Base-by-base conservation (phyloP, 306 rosid species). In the Alnus rubra region DNA sequence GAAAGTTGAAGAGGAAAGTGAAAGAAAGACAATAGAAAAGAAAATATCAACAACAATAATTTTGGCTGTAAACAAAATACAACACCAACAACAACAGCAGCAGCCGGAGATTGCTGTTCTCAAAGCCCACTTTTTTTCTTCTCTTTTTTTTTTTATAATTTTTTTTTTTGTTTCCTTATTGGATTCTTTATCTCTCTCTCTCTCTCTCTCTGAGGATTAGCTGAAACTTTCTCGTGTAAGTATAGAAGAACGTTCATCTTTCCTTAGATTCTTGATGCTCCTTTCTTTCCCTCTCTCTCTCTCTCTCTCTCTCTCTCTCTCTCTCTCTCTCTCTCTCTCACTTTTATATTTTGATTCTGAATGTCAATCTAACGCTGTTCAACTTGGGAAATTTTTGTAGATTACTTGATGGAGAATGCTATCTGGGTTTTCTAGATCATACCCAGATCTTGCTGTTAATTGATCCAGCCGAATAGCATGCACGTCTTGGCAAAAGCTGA, bases 371-470 rank as follows among this genome's bases (percentile, higher is more conserved):
- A 84, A 88, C 82, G 85, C 69, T 81, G 79, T 73, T 64, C 74
- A 28, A 56, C 69, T 79, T 28, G 71, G 74, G 80, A 37, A 49
- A 7, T 50, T 82, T 72, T 77, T 58, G 88, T 84, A 76, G 87
- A 84, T 54, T 58, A 73, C 78, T 68, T 82, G 80, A 23, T 71
- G 78, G 79, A 78, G 73, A 85, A 67, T 80, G 86, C 75, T 78
- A 64, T 82, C 82, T 85, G 88, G 86, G 82, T 51, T 79, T 79
- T 73, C 48, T 82, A 90, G 92, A 92, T 94, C 97, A 86, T 84
- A 76, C 92, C 87, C 89, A 88, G 97, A 92, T 90, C 97, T 87
- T 89, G 81, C 83, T 83, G 33, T 81, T 69, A 14, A 80, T 81
- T 82, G 92, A 88, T 88, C 92, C 90, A 76, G 79, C 72, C 60